Base-by-base conservation (phyloP, 441 rosid genomes). In the Pelargonium australe region DNA sequence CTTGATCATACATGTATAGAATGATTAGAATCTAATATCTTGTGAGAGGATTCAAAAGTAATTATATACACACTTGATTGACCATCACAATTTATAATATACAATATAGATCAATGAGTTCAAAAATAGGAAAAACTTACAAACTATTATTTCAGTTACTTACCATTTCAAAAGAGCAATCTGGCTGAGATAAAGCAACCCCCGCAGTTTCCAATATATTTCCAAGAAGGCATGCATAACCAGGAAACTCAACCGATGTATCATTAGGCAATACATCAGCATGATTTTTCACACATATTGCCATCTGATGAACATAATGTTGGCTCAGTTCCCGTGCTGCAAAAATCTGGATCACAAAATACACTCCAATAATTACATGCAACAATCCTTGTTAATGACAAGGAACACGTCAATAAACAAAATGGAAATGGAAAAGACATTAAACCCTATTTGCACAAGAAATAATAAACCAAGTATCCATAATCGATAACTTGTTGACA, bases 181-280 rank as follows among this genome's bases (percentile, higher is more conserved):
- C 84, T 43, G 97, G 91, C 80, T 80, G 92, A 64, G 90, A 86
- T 71, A 92, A 81, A 77, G 89, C 83, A 78, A 85, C 86, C 75
- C 84, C 87, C 66, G 99, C 94, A 69, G 85, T 85, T 81, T 95
- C 99, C 78, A 95, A 78, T 19, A 81, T 77, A 76, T 92, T 95
- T 73, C 92, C 99, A 73, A 95, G 95, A 67, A 95, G 92, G 77
- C 98, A 90, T 57, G 97, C 98, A 81, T 85, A 83, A 66, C 90
- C 82, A 70, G 99, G 96, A 79, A 79, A 84, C 70, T 83, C 86
- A 55, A 69, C 67, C 37, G 90, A 84, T 67, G 85, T 73, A 80
- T 90, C 94, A 53, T 68, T 63, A 7, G 97, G 95, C 68, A 90
- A 82, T 43, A 88, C 79, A 81, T 81, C 79, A 63, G 86, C 70